Base-by-base conservation (phyloP, 306 rosid genomes). In the Glycine latifolia region DNA sequence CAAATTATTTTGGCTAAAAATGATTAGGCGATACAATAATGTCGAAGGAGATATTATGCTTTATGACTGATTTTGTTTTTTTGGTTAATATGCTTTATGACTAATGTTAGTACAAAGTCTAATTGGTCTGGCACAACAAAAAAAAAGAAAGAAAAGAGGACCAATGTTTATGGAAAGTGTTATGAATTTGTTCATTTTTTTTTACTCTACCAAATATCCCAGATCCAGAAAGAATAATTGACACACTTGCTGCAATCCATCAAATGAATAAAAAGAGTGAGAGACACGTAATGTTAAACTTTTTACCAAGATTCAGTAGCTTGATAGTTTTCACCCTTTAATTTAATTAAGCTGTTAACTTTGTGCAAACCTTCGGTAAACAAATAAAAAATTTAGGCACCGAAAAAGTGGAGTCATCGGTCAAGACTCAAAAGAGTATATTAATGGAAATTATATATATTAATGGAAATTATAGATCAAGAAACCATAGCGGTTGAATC, bases 271-370 rank as follows among this genome's bases (percentile, higher is more conserved):
- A 31, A 67, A 44, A 67, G 56, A 6, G 72, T 68, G 52, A 4
- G 44, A 50, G 67, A 50, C 82, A 70, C 65, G 56, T 49, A 4
- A 50, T 71, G 75, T 61, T 37, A 67, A 48, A 76, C 61, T 33
- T 35, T 33, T 33, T 49, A 39, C 70, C 43, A 31, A 26, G 6
- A 73, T 73, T 73, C 59, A 47, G 33, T 16, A 39, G 52, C 41
- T 37, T 37, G 41, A 3, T 37, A 37, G 41, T 37, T 37, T 37
- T 37, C 41, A 37, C 41, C 41, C 41, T 37, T 6, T 37, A 3
- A 37, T 31, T 49, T 26, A 3, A 4, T 37, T 10, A 33, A 43
- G 61, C 26, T 71, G 73, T 52, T 71, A 53, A 54, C 10, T 31
- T 54, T 15, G 70, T 10, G 50, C n/a, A 35, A 26, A 82, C 14